Conservation (phyloP, 331 rosid species). For the Rhamnella rubrinervis region DNA sequence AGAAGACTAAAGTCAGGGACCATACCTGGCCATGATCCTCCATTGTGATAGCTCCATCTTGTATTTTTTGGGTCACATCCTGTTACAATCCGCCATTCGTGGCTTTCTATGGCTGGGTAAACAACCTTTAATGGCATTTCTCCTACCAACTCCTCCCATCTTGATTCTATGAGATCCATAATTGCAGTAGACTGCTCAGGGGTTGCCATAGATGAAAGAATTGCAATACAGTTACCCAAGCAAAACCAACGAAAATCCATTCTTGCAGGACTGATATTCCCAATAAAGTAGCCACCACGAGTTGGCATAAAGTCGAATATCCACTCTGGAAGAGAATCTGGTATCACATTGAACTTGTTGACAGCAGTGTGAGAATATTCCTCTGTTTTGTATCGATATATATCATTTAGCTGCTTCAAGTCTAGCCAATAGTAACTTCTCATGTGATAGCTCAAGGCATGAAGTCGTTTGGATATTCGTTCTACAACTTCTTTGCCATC, state of each 20-base stretch:
- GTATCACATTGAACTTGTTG: conserved; percentile 23
- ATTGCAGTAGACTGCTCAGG: conserved; percentile 22
- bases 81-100: conserved; percentile 21
- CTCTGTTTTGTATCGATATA: conserved; percentile 22
- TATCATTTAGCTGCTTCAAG: conserved; percentile 16
- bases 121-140: conserved; percentile 23
- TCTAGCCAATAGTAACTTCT: conserved; percentile 23
- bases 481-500: conserved; percentile 78
- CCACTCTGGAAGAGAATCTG: conserved; percentile 24
- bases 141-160: conserved; percentile 29
- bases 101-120: conserved; percentile 25
- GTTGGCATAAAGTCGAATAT: conserved; percentile 26
- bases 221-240: conserved; percentile 22
- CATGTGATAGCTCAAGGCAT: conserved; percentile 19
- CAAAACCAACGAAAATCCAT: conserved; percentile 27
- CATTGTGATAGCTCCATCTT: conserved; percentile 28
- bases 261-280: conserved; percentile 22
- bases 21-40: conserved; percentile 28
- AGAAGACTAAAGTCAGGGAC: neutral
- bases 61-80: conserved; percentile 27
- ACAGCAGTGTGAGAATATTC: conserved; percentile 29
- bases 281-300: conserved; percentile 29
- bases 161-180: conserved; percentile 21
- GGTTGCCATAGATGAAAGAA: conserved; percentile 22
- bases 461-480: conserved; percentile 32